Evolutionary conservation across 768 basidiomycete genomes (phyloP).

Genomic region (Serendipita vermifera): DNA sequence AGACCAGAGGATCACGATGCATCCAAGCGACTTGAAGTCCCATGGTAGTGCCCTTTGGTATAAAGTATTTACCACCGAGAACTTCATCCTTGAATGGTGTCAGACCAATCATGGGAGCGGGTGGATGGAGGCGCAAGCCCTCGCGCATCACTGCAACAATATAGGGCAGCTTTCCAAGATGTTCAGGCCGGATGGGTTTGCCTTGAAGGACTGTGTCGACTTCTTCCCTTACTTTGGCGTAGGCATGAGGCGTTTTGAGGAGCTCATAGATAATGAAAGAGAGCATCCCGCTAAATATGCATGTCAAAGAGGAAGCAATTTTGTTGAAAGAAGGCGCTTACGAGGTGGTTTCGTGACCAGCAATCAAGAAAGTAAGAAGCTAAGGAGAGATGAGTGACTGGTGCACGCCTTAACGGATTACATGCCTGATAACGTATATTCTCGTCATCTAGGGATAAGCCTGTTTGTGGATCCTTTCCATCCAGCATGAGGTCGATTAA

Average conservation of each 20-base stretch:
- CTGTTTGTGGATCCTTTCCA: slow-evolving; percentile 34
- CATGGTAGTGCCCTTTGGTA: slow-evolving; percentile 24
- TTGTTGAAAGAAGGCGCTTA: background rate
- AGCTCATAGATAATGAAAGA: slow-evolving; percentile 34
- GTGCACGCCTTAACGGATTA: background rate
- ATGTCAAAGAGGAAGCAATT: background rate
- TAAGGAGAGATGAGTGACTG: slow-evolving; percentile 12
- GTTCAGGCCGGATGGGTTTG: slow-evolving; percentile 26
- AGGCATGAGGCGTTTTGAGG: slow-evolving; percentile 30
- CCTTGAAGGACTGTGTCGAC: slow-evolving; percentile 31
- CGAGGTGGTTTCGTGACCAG: slow-evolving; percentile 32
- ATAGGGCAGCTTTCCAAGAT: slow-evolving; percentile 34
- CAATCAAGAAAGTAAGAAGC: slow-evolving; percentile 40
- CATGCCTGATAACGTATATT: slow-evolving; percentile 32
- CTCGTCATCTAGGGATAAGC: slow-evolving; percentile 29
- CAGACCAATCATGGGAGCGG: slow-evolving; percentile 28
- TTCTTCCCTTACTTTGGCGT: slow-evolving; percentile 35
- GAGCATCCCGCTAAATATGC: slow-evolving; percentile 21
- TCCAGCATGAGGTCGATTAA: slow-evolving; percentile 36
- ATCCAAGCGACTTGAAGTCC: slow-evolving; percentile 22
- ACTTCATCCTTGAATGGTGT: slow-evolving; percentile 27
- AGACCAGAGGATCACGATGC: slow-evolving; percentile 32
- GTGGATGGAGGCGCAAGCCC: slow-evolving; percentile 28
- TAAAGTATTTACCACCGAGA: slow-evolving; percentile 27
- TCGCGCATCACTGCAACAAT: slow-evolving; percentile 28